Evolutionary conservation across 2,329 filamentous ascomycete species (phyloP).

Genomic region (Talaromyces sp.): DNA sequence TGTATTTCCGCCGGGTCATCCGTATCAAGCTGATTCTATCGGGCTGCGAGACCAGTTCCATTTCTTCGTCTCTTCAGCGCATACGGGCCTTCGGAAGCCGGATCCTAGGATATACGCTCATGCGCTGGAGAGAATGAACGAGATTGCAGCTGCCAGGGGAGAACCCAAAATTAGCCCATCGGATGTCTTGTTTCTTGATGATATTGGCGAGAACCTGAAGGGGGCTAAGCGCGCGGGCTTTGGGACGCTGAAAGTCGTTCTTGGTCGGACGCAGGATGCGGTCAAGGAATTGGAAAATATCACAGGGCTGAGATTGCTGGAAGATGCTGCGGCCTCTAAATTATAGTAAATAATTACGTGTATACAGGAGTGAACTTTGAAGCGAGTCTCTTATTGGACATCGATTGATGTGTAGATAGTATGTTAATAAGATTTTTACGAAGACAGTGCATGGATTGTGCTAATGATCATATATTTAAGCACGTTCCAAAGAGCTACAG

Average conservation of each 20-base stretch:
- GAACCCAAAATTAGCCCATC: constrained; percentile 51
- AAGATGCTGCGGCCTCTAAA: constrained; percentile 16
- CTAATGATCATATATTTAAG: no score
- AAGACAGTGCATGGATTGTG: no score
- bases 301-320: constrained; percentile 56
- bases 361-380: neutral
- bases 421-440: neutral
- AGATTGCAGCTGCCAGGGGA: constrained; percentile 53
- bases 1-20: constrained; percentile 71
- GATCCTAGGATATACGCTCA: constrained; percentile 74
- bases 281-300: constrained; percentile 73
- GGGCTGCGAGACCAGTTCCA: constrained; percentile 69
- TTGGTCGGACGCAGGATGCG: constrained; percentile 73
- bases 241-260: constrained; percentile 73
- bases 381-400: neutral
- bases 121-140: constrained; percentile 61
- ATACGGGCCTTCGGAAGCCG: constrained; percentile 82
- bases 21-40: constrained; percentile 54
- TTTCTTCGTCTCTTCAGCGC: constrained; percentile 79
- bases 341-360: neutral
- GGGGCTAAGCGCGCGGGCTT: constrained; percentile 69
- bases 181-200: constrained; percentile 83
- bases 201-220: constrained; percentile 91
- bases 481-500: no score
- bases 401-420: neutral